These are phyloP conservation scores for Lactarius tabidus DNA, from an alignment of 768 basidiomycete genomes.

Conservation along the genomic window DNA sequence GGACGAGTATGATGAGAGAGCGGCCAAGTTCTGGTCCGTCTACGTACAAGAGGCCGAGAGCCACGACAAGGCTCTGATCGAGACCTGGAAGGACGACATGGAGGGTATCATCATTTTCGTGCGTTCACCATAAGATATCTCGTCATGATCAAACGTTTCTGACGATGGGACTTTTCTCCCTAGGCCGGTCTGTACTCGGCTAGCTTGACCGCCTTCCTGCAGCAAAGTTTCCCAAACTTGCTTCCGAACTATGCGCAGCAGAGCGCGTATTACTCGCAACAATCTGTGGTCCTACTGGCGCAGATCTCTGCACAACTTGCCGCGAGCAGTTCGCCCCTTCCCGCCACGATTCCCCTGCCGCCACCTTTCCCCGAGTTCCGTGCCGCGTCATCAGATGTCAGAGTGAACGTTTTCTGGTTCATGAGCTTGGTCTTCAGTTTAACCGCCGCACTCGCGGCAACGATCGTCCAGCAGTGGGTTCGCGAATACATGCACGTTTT, in stretches of 20 bases:
- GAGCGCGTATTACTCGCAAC: not conserved
- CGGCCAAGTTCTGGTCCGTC: slow-evolving; percentile 38
- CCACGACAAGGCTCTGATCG: slow-evolving; percentile 33
- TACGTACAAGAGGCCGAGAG: slow-evolving; percentile 37
- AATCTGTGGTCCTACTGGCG: slow-evolving; percentile 8
- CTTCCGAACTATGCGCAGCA: slow-evolving; percentile 8
- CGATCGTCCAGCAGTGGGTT: slow-evolving; percentile 28
- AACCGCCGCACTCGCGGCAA: slow-evolving; percentile 40
- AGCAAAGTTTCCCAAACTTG: slow-evolving; percentile 10
- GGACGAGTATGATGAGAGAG: slow-evolving; percentile 35
- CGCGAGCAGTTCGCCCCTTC: not conserved
- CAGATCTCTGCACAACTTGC: slow-evolving; percentile 18
- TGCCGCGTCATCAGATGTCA: slow-evolving; percentile 33
- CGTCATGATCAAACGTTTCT: not conserved
- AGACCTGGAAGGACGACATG: slow-evolving; percentile 42
- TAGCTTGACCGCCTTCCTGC: slow-evolving; percentile 15
- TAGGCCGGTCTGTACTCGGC: slow-evolving; percentile 19
- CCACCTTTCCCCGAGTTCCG: slow-evolving; percentile 3
- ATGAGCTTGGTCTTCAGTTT: slow-evolving; percentile 37
- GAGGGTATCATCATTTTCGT: slow-evolving; percentile 41
- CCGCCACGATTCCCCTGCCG: not conserved
- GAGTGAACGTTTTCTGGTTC: slow-evolving; percentile 43
- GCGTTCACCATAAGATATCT: slow-evolving; percentile 11
- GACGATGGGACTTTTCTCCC: not conserved
- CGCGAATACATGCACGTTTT: slow-evolving; percentile 25